Evolutionary conservation across 352 stramenopile species (phyloP).

Genomic region (Pythium dissotocum): DNA sequence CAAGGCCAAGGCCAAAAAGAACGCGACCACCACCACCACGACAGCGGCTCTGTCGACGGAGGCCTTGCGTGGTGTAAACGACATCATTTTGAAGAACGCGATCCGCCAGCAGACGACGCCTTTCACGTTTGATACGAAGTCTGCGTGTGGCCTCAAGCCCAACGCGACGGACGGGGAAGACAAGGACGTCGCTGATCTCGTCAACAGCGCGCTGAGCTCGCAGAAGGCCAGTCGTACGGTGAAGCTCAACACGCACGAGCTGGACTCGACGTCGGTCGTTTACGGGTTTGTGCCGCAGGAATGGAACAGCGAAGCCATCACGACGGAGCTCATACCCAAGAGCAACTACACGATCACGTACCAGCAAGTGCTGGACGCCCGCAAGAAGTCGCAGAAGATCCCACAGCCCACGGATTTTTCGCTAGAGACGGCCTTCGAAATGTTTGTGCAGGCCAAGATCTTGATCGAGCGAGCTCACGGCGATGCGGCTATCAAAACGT

Average conservation of each 20-base stretch:
- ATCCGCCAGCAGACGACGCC: conserved; percentile 29
- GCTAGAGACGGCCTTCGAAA: conserved; percentile 27
- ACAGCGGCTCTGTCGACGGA: background rate
- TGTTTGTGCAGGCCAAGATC: conserved; percentile 46
- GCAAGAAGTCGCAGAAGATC: background rate
- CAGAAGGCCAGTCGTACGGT: conserved; percentile 16
- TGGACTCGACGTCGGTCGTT: conserved; percentile 39
- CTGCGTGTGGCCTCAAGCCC: conserved; percentile 35
- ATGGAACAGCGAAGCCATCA: conserved; percentile 45
- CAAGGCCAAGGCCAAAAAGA: conserved; percentile 4
- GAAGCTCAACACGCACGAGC: conserved; percentile 41
- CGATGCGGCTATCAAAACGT: conserved; percentile 33
- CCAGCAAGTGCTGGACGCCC: background rate
- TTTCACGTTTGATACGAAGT: conserved; percentile 38
- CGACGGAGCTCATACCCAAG: conserved; percentile 13
- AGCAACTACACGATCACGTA: conserved; percentile 19
- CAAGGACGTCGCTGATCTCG: background rate
- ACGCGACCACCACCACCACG: conserved; percentile 11
- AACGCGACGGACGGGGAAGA: background rate
- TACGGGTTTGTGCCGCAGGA: conserved; percentile 54
- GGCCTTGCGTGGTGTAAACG: background rate
- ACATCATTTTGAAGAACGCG: conserved; percentile 50
- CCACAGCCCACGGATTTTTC: conserved; percentile 11
- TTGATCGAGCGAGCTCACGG: conserved; percentile 41
- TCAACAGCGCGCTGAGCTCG: background rate